Base-by-base conservation (phyloP, 345 rosid genomes). In the Aquilaria sinensis region DNA sequence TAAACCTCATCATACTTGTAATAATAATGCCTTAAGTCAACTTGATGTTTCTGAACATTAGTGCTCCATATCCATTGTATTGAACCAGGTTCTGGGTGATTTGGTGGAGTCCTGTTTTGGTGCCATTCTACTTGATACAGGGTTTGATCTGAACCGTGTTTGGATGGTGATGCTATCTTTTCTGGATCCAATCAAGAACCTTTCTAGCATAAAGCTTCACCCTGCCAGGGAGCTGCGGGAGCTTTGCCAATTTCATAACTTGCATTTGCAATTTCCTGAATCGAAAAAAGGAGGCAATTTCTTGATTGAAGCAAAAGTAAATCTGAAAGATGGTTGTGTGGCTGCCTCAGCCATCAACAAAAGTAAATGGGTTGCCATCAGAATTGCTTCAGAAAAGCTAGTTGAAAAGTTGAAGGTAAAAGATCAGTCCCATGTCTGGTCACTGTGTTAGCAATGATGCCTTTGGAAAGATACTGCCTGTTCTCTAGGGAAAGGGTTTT, bases 61-160 rank as follows among this genome's bases (percentile, higher is more conserved):
- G 16, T 57, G 3, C 16, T n/a, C 31, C 43, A 4, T 1, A 16
- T 16, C 23, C 23, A 16, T 16, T 16, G 23, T 16, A 15, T 66
- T 65, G 74, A 49, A 67, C 63, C 83, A 86, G 95, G 95, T 75
- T 53, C 96, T 92, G 45, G 93, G 98, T 60, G 98, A 92, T 75
- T 75, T 92, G 82, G 79, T 92, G 31, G 98, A 92, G 74, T 85
- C 97, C 69, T 77, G 67, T 53, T 45, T 85, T 67, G 97, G 95
- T 56, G 97, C 95, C 63, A 74, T 83, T 61, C 76, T 87, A 54
- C 84, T 90, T 8, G 97, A 87, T 76, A 57, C 85, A 7, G 97
- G 97, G 61, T 75, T 87, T 48, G 56, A 87, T 80, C 75, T 90
- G 77, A 67, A 79, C 69, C 67, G 12, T 31, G 83, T 79, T 62